phyloP scores from a whole-genome alignment of 352 stramenopile genomes.

The Pythium scleroteichum region DNA sequence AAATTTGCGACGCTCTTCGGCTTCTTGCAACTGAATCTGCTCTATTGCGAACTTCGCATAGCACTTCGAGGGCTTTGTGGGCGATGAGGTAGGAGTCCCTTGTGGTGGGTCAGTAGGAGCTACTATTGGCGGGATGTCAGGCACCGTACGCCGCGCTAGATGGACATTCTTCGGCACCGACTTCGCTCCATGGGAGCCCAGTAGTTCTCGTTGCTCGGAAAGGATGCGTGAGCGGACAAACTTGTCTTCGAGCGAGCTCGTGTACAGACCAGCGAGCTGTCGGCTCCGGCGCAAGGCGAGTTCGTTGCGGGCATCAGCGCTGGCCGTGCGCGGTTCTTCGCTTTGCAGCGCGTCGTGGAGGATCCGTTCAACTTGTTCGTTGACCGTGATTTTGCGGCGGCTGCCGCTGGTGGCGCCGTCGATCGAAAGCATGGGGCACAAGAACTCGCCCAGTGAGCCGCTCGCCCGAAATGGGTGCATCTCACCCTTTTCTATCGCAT shows the following conservation, averaged over 20 bases:
- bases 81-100: slow-evolving; percentile 6
- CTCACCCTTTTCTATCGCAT: background rate
- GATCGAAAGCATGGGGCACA: background rate
- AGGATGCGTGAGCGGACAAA: slow-evolving; percentile 32
- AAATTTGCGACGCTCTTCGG: slow-evolving; percentile 13
- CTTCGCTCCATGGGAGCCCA: slow-evolving; percentile 5
- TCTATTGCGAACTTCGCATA: slow-evolving; percentile 36
- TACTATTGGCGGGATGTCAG: slow-evolving; percentile 15
- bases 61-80: slow-evolving; percentile 32
- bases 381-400: slow-evolving; percentile 66
- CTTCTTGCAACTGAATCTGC: slow-evolving; percentile 21
- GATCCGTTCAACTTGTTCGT: slow-evolving; percentile 65
- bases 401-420: slow-evolving; percentile 9
- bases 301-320: slow-evolving; percentile 31
- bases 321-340: slow-evolving; percentile 33
- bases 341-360: slow-evolving; percentile 43
- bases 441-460: background rate
- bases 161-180: slow-evolving; percentile 26
- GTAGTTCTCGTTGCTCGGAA: slow-evolving; percentile 2
- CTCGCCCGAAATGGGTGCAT: slow-evolving; percentile 19
- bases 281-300: slow-evolving; percentile 35
- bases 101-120: too few relatives aligned
- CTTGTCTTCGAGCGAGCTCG: slow-evolving; percentile 42
- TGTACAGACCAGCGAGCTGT: slow-evolving; percentile 53
- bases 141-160: slow-evolving; percentile 11